Evolutionary conservation across 169 alveolate species (phyloP).

Genomic region (Eimeria zaria): DNA sequence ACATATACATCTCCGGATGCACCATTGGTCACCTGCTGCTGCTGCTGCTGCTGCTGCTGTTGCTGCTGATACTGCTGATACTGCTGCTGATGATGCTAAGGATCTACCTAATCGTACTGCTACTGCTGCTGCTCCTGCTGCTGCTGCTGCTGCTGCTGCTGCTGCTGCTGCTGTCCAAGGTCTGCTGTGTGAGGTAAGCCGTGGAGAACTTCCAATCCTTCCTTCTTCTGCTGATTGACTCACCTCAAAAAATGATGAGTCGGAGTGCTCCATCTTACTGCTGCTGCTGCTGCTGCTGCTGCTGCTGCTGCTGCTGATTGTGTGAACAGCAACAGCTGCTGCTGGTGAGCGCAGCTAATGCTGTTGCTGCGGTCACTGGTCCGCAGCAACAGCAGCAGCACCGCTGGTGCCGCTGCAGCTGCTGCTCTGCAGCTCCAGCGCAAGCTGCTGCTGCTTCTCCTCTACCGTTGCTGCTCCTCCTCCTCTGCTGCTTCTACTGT

Average conservation of each 20-base stretch:
- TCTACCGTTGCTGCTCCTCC: no score
- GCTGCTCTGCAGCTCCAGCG: neutral
- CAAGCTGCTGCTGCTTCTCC: no score
- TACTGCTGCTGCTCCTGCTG: conserved; percentile 35
- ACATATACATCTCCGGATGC: neutral
- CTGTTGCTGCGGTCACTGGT: neutral
- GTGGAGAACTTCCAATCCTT: neutral
- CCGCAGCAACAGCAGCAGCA: no score
- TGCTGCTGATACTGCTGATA: conserved; percentile 14
- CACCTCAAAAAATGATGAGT: neutral
- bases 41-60: conserved; percentile 12
- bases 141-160: conserved; percentile 37
- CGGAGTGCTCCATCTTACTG: no score
- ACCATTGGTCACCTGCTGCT: neutral
- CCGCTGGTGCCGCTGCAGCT: neutral
- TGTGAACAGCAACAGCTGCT: neutral
- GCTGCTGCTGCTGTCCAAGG: neutral
- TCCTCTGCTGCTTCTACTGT: no score
- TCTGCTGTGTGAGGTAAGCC: neutral
- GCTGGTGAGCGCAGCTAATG: no score
- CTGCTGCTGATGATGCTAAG: no score
- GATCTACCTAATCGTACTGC: no score
- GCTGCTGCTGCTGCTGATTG: no score
- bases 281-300: no score
- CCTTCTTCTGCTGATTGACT: neutral